phyloP scores from a whole-genome alignment of 148 eudicot genomes.

The Gaultheria prostrata region DNA sequence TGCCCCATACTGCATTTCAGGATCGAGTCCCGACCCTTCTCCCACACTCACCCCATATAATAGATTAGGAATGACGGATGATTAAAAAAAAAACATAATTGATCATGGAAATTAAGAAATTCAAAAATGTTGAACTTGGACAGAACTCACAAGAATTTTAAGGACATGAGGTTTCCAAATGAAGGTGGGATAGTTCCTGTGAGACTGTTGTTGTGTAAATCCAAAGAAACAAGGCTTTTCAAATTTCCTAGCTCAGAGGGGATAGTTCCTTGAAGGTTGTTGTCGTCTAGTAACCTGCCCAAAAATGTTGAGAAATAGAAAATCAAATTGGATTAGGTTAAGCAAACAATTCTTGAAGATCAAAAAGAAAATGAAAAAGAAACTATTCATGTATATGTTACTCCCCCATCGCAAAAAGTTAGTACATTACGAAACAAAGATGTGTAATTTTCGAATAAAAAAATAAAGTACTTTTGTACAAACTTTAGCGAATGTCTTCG shows the following conservation, averaged over 20 bases:
- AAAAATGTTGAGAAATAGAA: not conserved
- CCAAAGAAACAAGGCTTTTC: constrained; percentile 74
- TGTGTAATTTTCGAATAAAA: too few species aligned
- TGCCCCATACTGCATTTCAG: too few species aligned
- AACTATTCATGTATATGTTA: constrained; percentile 16
- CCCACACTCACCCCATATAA: too few species aligned
- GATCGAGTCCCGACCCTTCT: too few species aligned
- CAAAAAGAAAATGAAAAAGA: too few species aligned
- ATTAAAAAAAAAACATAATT: too few species aligned
- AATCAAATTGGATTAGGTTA: not conserved
- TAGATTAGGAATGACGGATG: too few species aligned
- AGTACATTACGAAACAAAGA: too few species aligned
- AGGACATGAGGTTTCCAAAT: constrained; percentile 59
- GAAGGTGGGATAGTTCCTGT: constrained; percentile 66
- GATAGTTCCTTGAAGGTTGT: constrained; percentile 67
- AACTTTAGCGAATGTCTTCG: too few species aligned
- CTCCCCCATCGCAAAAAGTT: too few species aligned
- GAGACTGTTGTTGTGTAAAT: constrained; percentile 71
- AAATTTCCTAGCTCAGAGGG: constrained; percentile 78
- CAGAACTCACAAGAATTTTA: constrained; percentile 70
- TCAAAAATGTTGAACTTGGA: not conserved
- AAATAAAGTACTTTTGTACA: too few species aligned
- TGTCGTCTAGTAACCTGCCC: constrained; percentile 71
- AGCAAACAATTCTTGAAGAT: too few species aligned
- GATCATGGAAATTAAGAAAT: not conserved